These are phyloP conservation scores for Gloeophyllum trabeum DNA, from an alignment of 768 basidiomycete genomes.

Conservation along the genomic window DNA sequence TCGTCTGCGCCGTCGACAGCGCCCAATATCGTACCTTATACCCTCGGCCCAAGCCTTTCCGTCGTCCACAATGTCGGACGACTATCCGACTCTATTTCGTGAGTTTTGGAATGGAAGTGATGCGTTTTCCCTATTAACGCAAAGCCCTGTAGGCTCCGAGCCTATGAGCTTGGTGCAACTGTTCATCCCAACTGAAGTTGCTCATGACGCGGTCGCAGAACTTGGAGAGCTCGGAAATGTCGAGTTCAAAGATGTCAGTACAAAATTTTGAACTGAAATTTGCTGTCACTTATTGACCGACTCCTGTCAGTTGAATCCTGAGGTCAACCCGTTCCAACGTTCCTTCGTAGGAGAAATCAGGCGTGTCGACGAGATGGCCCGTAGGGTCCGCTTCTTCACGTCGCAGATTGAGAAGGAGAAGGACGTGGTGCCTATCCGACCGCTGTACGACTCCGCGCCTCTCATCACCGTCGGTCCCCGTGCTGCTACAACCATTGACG, in stretches of 20 bases:
- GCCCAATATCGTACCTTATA: too few species aligned
- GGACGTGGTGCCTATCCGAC: slow-evolving; percentile 72
- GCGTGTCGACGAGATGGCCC: slow-evolving; percentile 91
- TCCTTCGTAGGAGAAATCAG: slow-evolving; percentile 96
- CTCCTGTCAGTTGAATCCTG: slow-evolving; percentile 69
- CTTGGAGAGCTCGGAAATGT: slow-evolving; percentile 93
- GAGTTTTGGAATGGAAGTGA: too few species aligned
- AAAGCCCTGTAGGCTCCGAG: slow-evolving; percentile 92
- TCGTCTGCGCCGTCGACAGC: too few species aligned
- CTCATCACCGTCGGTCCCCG: slow-evolving; percentile 86
- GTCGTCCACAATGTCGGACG: too few species aligned
- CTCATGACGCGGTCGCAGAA: slow-evolving; percentile 92
- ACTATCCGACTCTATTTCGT: too few species aligned
- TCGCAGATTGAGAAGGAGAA: slow-evolving; percentile 81
- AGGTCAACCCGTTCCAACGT: slow-evolving; percentile 95
- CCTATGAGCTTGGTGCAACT: slow-evolving; percentile 97
- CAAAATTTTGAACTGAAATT: background rate
- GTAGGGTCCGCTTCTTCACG: slow-evolving; percentile 84
- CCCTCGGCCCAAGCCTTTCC: too few species aligned
- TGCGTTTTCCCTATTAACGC: too few species aligned
- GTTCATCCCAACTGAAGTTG: slow-evolving; percentile 93
- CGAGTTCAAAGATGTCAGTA: slow-evolving; percentile 93
- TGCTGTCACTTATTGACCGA: background rate
- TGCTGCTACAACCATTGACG: slow-evolving; percentile 88
- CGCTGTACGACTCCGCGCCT: slow-evolving; percentile 78